Base-by-base conservation (phyloP, 345 rosid genomes). In the Acer campestre region DNA sequence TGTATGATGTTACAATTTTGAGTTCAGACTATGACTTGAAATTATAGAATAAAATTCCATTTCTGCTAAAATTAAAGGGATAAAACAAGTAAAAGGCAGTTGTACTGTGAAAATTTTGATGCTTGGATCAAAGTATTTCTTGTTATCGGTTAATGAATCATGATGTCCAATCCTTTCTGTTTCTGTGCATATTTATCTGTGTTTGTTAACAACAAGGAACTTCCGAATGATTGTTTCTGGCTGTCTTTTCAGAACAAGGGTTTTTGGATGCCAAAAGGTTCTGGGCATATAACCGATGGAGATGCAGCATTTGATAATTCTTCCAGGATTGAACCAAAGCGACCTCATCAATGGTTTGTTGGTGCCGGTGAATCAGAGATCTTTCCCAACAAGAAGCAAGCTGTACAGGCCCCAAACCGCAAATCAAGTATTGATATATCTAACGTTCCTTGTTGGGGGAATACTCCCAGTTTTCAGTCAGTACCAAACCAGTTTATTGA, bases 341-440 rank as follows among this genome's bases (percentile, higher is more conserved):
- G 98, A 73, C 80, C 94, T 70, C 91, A 86, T 75, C 88, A 83
- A 66, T 95, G 98, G 98, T 90, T 92, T 84, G 67, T 84, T 2
- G 91, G 85, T 79, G 80, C 90, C 74, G 77, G 84, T 70, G 94
- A 90, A 75, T 81, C 93, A 0, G 95, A 90, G 82, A 72, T 91
- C 77, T 89, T 89, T 71, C 88, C 95, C 11, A 89, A 86, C 88
- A 93, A 93, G 88, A 95, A 88, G 84, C 98, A 88, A 86, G 92
- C 91, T 18, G 74, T 83, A 20, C 89, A 87, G 71, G 84, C 81
- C 77, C 85, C 89, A 66, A 73, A 71, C 53, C 79, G 83, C 55
- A 78, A 77, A 53, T 42, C 84, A 27, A 75, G 77, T 42, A 77
- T 85, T 68, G 91, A 82, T 46, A 68, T 82, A 58, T 67, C 88